phyloP scores from a whole-genome alignment of 176 grass and related monocot genomes.

The Aegilops sharonensis region DNA sequence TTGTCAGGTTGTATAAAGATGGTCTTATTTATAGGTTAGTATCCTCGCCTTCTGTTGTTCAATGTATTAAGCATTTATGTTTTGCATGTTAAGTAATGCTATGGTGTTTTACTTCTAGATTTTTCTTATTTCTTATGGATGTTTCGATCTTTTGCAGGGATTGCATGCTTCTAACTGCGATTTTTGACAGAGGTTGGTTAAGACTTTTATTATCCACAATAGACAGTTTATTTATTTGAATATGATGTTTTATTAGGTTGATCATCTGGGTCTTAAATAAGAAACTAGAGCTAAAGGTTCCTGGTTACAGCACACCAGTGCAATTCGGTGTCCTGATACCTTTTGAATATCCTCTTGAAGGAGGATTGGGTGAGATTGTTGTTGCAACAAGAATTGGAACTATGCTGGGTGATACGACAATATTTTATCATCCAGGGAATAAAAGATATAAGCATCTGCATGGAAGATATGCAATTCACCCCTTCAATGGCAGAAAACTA shows the following conservation, averaged over 20 bases:
- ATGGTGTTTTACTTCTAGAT: too few species aligned
- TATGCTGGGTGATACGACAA: too few species aligned
- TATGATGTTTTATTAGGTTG: constrained; percentile 58
- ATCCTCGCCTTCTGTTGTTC: constrained; percentile 15
- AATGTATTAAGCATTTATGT: not conserved
- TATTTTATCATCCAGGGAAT: too few species aligned
- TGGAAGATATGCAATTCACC: constrained; percentile 73
- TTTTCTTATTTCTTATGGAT: not conserved
- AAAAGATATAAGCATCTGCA: constrained; percentile 72
- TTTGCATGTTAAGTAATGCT: too few species aligned
- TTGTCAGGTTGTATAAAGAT: constrained; percentile 80
- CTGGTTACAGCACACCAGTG: constrained; percentile 45
- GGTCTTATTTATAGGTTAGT: constrained; percentile 85
- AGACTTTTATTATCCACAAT: constrained; percentile 23
- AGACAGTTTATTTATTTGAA: not conserved
- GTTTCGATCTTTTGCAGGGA: constrained; percentile 57
- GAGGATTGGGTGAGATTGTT: too few species aligned
- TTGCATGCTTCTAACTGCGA: constrained; percentile 80
- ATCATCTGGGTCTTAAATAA: constrained; percentile 74
- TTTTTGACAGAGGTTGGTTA: constrained; percentile 72
- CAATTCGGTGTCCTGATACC: too few species aligned
- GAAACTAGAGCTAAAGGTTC: constrained; percentile 63
- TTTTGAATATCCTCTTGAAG: too few species aligned
- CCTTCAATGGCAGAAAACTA: constrained; percentile 71
- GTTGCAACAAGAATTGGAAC: too few species aligned